Evolutionary conservation across 1,139 yeast genomes (phyloP).

Genomic region (Magnusiomyces tetraspermus): DNA sequence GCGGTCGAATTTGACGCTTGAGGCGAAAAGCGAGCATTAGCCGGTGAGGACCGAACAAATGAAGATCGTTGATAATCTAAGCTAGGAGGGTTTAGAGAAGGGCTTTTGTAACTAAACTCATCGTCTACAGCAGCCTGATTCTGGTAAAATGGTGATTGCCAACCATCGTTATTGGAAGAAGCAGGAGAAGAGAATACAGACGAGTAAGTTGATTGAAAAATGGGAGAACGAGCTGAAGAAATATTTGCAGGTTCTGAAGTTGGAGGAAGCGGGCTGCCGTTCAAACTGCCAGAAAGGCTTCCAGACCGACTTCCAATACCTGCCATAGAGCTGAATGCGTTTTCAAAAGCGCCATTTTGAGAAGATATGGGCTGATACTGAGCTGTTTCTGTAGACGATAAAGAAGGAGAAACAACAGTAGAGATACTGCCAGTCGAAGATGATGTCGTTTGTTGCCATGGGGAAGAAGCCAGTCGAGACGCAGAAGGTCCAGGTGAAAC

Average conservation of each 20-base stretch:
- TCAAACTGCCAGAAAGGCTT: background rate
- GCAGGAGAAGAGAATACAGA: constrained; percentile 14
- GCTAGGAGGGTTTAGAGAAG: constrained; percentile 4
- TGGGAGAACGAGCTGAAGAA: constrained; percentile 7
- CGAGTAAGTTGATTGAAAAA: constrained; percentile 8
- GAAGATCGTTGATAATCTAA: constrained; percentile 5
- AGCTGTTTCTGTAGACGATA: background rate
- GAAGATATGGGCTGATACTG: background rate
- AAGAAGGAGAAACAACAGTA: constrained; percentile 1
- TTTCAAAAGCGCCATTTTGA: constrained; percentile 5
- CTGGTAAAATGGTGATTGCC: constrained; percentile 9
- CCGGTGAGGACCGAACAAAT: constrained; percentile 5
- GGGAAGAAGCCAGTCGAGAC: constrained; percentile 5
- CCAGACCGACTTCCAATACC: too few relatives aligned
- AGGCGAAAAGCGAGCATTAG: constrained; percentile 9
- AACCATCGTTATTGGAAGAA: constrained; percentile 5
- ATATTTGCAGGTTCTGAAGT: constrained; percentile 2
- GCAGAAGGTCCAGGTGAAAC: constrained; percentile 7
- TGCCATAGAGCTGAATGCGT: background rate
- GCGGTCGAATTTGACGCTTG: background rate
- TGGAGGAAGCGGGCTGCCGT: constrained; percentile 1
- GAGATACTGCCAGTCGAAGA: constrained; percentile 1
- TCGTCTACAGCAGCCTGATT: constrained; percentile 5
- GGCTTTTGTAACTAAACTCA: constrained; percentile 8
- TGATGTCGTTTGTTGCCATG: constrained; percentile 7